Base-by-base conservation (phyloP, 768 basidiomycete genomes). In the Lactarius sp. region DNA sequence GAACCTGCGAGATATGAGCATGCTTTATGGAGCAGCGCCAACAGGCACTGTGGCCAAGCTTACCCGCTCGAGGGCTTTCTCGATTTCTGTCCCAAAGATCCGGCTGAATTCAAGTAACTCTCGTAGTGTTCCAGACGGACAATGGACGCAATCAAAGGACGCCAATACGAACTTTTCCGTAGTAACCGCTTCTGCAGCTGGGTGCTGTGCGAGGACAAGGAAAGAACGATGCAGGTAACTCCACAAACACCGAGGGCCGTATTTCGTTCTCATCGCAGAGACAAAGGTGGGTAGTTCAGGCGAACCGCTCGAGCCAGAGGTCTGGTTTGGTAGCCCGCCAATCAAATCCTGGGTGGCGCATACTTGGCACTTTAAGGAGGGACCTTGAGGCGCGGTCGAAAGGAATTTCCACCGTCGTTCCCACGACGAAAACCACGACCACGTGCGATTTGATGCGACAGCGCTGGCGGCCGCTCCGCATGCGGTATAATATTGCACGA, bases 401-500 rank as follows among this genome's bases (percentile, higher is more conserved):
- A 37, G 1, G 36, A 37, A 37, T 10, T 2, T 10, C 5, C 5
- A 3, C 36, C 36, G 7, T 37, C 5, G 1, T 46, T 20, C 46
- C 46, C n/a, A 18, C 16, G 52, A 50, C 5, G 54, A 31, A 42
- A 39, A 34, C 60, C 54, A 61, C 16, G 3, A 34, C 60, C 54
- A 61, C 16, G 3, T 6, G 6, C 47, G 36, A 1, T 56, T 54
- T n/a, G 31, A 56, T 33, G 53, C 37, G 6, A 50, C 27, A 1
- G 36, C n/a, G 27, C 52, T 55, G 53, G 60, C 46, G 34, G 46
- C 47, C 27, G 18, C 33, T 14, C 53, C 53, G 27, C 53, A 61
- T 36, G 46, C 60, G 16, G 27, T 27, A 6, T 61, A 22, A 56
- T 56, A 61, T n/a, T 5, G 27, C 36, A 61, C 16, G 47, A 55